A percentile compares a stretch with the other conserved stretches of the same genome.
These are phyloP conservation scores for Zostera marina DNA, from an alignment of 116 monocot species.

Conservation along the genomic window DNA sequence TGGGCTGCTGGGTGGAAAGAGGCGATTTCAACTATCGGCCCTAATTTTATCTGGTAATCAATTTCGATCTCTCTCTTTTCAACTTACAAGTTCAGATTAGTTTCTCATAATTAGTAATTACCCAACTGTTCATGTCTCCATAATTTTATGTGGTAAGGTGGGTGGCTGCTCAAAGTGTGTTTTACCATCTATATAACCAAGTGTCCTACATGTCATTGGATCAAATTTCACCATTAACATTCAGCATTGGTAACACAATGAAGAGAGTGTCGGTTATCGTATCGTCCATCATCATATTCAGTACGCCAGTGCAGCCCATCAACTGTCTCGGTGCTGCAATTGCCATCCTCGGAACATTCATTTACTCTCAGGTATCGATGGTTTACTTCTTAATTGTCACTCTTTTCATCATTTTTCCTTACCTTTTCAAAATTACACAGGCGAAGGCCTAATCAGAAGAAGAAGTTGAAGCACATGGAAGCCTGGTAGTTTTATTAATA, in stretches of 20 bases:
- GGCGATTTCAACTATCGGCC: conserved; percentile 14
- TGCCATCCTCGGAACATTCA: conserved; percentile 19
- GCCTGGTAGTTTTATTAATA: too few relatives aligned
- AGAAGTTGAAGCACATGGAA: too few relatives aligned
- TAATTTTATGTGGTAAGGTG: conserved; percentile 4
- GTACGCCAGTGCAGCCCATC: conserved; percentile 56
- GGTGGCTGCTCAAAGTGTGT: conserved; percentile 19
- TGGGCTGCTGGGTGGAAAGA: conserved; percentile 83
- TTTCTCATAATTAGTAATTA: not conserved
- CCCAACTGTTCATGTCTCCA: too few relatives aligned
- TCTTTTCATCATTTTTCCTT: too few relatives aligned
- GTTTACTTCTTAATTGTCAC: too few relatives aligned
- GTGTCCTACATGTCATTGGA: conserved; percentile 77
- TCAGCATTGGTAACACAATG: conserved; percentile 78
- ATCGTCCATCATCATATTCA: conserved; percentile 77
- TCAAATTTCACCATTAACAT: conserved; percentile 63
- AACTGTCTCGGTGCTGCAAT: conserved; percentile 60
- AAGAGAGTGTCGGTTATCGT: conserved; percentile 85
- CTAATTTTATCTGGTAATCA: conserved; percentile 12
- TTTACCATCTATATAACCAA: conserved; percentile 32
- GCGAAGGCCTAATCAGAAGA: too few relatives aligned
- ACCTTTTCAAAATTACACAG: too few relatives aligned
- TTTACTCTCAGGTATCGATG: conserved; percentile 3
- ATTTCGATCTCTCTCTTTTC: too few relatives aligned
- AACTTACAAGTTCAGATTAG: not conserved